phyloP scores from a whole-genome alignment of 176 grass and related monocot species.

The Zea mays region DNA sequence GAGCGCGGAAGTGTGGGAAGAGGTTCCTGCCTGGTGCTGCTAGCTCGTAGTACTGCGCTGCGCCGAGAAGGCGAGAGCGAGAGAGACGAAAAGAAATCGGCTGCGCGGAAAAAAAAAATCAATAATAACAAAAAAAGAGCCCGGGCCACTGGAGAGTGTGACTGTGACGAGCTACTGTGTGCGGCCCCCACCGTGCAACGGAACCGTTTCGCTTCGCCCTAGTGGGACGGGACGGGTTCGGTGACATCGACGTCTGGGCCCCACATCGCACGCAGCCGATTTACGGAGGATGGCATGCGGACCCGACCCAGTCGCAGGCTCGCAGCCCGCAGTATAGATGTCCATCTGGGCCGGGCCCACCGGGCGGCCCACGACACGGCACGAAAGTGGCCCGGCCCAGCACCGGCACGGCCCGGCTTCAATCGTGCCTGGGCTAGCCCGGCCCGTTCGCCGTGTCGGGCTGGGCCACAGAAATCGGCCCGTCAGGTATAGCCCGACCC shows the following conservation, averaged over 20 bases:
- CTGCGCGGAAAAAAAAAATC: background rate
- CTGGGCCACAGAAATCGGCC: no score
- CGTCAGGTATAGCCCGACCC: no score
- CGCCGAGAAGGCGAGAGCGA: slow-evolving; percentile 11
- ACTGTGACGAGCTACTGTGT: background rate
- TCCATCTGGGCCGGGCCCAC: no score
- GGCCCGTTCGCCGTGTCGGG: no score
- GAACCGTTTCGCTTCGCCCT: background rate
- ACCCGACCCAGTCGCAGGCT: background rate
- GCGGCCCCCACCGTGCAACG: slow-evolving; percentile 33
- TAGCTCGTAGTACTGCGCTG: slow-evolving; percentile 26
- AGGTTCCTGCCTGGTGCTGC: background rate
- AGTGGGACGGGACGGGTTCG: background rate
- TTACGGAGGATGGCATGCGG: background rate
- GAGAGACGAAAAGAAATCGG: slow-evolving; percentile 19
- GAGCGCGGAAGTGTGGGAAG: background rate
- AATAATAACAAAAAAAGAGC: background rate
- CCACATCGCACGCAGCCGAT: background rate
- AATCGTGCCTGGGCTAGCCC: no score
- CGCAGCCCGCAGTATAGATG: no score
- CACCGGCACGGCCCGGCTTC: no score
- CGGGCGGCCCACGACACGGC: no score
- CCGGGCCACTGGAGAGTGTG: background rate
- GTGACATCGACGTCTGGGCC: background rate
- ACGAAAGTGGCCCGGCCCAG: no score